Percentiles rank a stretch among this genome's conserved stretches.
Evolutionary conservation across 75 land plant genomes (phyloP).

Genomic region (Pinus tabuliformis): DNA sequence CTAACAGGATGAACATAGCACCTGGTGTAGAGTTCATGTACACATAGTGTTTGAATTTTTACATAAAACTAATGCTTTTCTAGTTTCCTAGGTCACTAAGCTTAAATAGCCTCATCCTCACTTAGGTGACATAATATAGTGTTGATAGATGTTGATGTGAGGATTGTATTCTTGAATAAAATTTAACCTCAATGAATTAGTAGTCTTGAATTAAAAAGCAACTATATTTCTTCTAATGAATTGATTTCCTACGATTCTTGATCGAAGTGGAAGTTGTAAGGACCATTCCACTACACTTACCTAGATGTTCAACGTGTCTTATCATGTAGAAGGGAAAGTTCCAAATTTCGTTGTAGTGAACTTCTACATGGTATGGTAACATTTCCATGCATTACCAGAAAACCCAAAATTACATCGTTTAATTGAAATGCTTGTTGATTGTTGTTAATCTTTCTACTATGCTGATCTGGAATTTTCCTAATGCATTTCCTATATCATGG

Average conservation of each 20-base stretch:
- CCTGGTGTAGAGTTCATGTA: too few species aligned
- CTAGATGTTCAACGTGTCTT: slow-evolving; percentile 58
- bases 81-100: too few species aligned
- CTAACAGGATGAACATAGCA: too few species aligned
- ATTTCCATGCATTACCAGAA: neutral
- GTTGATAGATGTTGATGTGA: neutral
- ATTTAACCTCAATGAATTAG: slow-evolving; percentile 32
- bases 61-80: too few species aligned
- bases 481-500: too few species aligned
- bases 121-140: too few species aligned
- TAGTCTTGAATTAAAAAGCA: slow-evolving; percentile 31
- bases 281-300: slow-evolving; percentile 55
- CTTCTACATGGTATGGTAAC: slow-evolving; percentile 72
- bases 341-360: slow-evolving; percentile 82
- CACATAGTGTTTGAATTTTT: too few species aligned
- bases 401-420: neutral
- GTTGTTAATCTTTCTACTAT: neutral
- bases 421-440: neutral
- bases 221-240: slow-evolving; percentile 64
- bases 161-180: neutral
- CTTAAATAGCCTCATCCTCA: too few species aligned
- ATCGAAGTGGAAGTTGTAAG: slow-evolving; percentile 55
- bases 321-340: slow-evolving; percentile 63
- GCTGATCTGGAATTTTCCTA: too few species aligned
- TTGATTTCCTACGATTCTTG: slow-evolving; percentile 69